Conservation (phyloP, 805 yeast genomes). For the Saccharomycopsis javanensis region DNA sequence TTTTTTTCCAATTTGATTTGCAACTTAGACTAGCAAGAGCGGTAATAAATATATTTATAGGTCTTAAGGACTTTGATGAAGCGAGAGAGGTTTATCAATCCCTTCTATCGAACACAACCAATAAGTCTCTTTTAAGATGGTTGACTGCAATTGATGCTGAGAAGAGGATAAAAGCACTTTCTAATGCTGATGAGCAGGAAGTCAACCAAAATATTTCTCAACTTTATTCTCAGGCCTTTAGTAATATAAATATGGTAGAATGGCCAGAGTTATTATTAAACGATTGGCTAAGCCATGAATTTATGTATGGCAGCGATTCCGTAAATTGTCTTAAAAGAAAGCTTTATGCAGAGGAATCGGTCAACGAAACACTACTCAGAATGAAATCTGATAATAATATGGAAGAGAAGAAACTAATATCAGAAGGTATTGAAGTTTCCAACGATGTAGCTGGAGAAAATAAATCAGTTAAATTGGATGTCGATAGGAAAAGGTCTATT, state of each 20-base stretch:
- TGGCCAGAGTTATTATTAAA: constrained; percentile 5
- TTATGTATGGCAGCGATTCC: background rate
- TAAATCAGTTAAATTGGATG: too few relatives aligned
- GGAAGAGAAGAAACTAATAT: background rate
- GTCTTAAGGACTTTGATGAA: constrained; percentile 2
- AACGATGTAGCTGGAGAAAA: background rate
- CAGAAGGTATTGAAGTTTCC: background rate
- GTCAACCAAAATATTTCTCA: background rate
- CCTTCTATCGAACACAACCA: background rate
- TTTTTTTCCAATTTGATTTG: background rate
- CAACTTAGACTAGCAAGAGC: background rate
- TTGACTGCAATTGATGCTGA: background rate
- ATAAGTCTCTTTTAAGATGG: constrained; percentile 4
- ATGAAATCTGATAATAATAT: background rate
- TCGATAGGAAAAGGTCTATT: too few relatives aligned
- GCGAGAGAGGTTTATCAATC: background rate
- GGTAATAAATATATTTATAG: background rate
- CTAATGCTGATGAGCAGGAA: background rate
- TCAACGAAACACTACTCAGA: background rate
- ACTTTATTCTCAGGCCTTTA: background rate
- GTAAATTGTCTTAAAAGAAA: background rate
- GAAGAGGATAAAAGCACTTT: background rate
- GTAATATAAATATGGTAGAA: background rate
- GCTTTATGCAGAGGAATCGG: background rate
- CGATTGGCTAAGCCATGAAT: constrained; percentile 7